Base-by-base conservation (phyloP, 805 yeast species). In the Vanderwaltozyma polyspora region DNA sequence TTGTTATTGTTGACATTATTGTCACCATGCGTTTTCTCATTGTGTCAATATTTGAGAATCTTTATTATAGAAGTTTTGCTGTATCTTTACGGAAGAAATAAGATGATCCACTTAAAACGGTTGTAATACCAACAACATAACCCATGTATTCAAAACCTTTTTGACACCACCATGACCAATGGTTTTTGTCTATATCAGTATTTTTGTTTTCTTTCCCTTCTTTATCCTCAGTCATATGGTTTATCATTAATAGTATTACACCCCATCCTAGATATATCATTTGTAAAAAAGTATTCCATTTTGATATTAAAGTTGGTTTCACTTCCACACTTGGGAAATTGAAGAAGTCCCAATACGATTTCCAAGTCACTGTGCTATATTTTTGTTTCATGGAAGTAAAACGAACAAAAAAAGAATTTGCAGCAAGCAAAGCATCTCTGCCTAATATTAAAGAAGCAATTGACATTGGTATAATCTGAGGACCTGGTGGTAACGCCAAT, bases 251-350 rank as follows among this genome's bases (percentile, higher is more conserved):
- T n/a, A 52, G 15, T 3, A 71, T 58, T 35, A 80, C 73, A 35
- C 74, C 69, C 12, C 67, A 51, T 0, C 80, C 95, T 29, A 91
- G 70, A 47, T 87, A 87, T 3, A 82, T 52, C 96, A 91, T 89
- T 55, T 91, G 99, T 40, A 91, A 68, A 1, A 78, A 84, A 0
- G 99, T 91, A 60, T 91, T 91, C 57, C 76, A 69, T 54, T 89
- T 89, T 10, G 95, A 85, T 17, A 93, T 74, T 25, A 67, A 62
- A 5, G 93, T 84, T 2, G 99, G 98, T 38, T 70, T 81, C 2
- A 93, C 94, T 38, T 82, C 84, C 1, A 85, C 94, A 17, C 86
- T 78, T 80, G 89, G 40, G 74, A 71, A 41, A 75, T 70, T 58
- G 29, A 51, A 47, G 26, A 89, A 70, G 55, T 91, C 94, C 69